Evolutionary conservation across 1,284 basidiomycete genomes (phyloP), one percentile per base, ranked within the genome.

Genomic region (Malassezia furfur): DNA sequence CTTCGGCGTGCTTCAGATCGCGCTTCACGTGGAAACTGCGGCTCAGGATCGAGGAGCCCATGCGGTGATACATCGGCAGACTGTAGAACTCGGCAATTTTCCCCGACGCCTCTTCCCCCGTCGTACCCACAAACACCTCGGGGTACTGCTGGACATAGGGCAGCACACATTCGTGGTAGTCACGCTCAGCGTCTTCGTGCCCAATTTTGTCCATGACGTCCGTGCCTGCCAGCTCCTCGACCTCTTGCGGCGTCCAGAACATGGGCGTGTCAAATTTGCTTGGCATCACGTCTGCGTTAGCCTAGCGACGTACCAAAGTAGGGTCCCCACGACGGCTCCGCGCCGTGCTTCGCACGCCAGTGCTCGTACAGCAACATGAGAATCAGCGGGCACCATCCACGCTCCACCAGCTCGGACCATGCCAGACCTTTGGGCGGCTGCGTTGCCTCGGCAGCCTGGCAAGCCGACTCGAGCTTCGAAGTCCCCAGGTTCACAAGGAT

Each of bases 351-450:
- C 22, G 65, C 58, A 17, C 68, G 57, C 38, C 68, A 61, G 48
- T 82, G 82, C 75, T 96, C 93, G 85, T 87, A 96, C 86, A 96
- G 89, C 84, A 96, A 86, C 62, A 85, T 87, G 21, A 96, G 78
- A 56, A 96, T 96, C 38, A 96, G 78, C 1, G 86, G 86, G 1
- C 81, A 78, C 91, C 91, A 96, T 1, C 89, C 87, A 50, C 80
- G 49, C 45, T 56, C 52, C 48, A 52, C 62, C 25, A 73, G 53
- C 41, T 54, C 34, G 1, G 51, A 44, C 62, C 67, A 67, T 10
- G 54, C 25, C 37, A 36, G 12, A 11, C 37, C 48, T 21, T 17
- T 15, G 5, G 46, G 30, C 7, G 52, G 36, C 7, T 43, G 35
- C 11, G 32, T 44, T n/a, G 40, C 21, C 57, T 65, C 61, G 1